These are phyloP conservation scores for Boletus sp. DNA, from an alignment of 1,284 basidiomycete species.

Conservation along the genomic window DNA sequence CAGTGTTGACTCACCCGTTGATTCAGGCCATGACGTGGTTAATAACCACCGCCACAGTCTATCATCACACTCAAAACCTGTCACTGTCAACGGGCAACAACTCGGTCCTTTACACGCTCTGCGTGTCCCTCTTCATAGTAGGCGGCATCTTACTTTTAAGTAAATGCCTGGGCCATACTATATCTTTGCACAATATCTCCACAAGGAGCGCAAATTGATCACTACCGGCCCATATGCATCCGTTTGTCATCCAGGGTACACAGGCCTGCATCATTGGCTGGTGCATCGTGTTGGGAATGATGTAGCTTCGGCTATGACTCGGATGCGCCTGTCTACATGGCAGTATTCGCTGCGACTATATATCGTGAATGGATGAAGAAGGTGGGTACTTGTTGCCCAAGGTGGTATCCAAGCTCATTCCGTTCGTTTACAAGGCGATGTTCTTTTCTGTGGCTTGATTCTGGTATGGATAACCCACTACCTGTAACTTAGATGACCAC, in stretches of 20 bases:
- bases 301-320: too few relatives aligned
- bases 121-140: conserved; percentile 13
- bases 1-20: neutral
- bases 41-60: conserved; percentile 12
- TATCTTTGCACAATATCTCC: conserved; percentile 20
- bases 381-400: conserved; percentile 16
- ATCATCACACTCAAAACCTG: conserved; percentile 11
- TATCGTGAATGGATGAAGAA: conserved; percentile 15
- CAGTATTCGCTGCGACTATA: conserved; percentile 9
- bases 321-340: too few relatives aligned
- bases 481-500: neutral
- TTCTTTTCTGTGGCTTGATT: neutral
- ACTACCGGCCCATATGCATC: conserved; percentile 25
- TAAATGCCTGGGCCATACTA: conserved; percentile 27
- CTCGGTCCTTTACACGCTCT: conserved; percentile 20
- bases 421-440: conserved; percentile 13
- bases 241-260: conserved; percentile 29
- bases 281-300: conserved; percentile 6
- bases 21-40: conserved; percentile 10
- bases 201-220: conserved; percentile 24
- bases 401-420: conserved; percentile 21
- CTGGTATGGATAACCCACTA: neutral
- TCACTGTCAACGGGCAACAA: too few relatives aligned
- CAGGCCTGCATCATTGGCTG: conserved; percentile 10
- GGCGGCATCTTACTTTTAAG: conserved; percentile 12